Conservation (phyloP, 371 early-diverging fungal genomes). For the Mycotypha africana region DNA sequence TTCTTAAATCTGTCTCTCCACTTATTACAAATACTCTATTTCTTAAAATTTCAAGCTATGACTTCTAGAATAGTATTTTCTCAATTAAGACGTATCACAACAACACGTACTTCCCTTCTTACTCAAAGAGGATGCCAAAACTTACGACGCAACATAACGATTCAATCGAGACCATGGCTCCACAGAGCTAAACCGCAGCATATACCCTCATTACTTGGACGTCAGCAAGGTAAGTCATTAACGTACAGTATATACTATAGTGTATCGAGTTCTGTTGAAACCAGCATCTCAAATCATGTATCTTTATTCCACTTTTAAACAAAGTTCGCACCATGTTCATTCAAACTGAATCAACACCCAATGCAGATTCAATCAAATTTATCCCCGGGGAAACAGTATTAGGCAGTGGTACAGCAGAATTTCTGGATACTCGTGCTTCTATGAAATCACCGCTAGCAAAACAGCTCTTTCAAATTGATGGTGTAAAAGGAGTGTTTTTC, state of each 20-base stretch:
- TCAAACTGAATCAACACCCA: constrained; percentile 93
- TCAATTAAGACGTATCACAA: constrained; percentile 9
- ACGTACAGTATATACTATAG: too few species aligned
- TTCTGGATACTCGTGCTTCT: constrained; percentile 69
- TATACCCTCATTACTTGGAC: constrained; percentile 12
- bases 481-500: constrained; percentile 82
- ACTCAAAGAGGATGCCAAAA: constrained; percentile 3
- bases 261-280: too few species aligned
- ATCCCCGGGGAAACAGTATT: constrained; percentile 82
- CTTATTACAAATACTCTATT: too few species aligned
- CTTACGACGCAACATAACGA: constrained; percentile 8
- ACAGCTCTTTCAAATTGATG: constrained; percentile 84
- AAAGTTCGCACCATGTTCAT: constrained; percentile 90
- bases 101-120: background rate
- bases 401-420: constrained; percentile 68
- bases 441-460: constrained; percentile 87
- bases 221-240: constrained; percentile 14
- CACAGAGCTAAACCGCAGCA: constrained; percentile 5
- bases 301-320: background rate
- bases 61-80: constrained; percentile 8
- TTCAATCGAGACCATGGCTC: too few species aligned
- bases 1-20: too few species aligned
- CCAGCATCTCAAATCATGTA: background rate
- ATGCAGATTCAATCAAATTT: constrained; percentile 90
- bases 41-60: constrained; percentile 1